Conservation (phyloP, 106 monocot genomes). For the Chionographis japonica region DNA sequence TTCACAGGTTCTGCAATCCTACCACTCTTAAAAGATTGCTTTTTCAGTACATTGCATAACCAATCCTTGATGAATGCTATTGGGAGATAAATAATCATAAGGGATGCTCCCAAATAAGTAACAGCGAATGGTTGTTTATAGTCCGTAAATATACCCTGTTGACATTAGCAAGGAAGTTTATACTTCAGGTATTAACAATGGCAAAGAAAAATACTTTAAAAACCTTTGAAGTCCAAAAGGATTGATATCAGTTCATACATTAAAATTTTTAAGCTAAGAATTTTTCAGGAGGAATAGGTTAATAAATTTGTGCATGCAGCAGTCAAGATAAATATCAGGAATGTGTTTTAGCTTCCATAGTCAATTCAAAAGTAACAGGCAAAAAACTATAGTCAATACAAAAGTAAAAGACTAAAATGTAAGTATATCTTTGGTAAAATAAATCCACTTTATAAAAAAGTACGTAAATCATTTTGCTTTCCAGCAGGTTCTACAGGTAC, state of each 20-base stretch:
- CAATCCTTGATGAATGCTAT: slow-evolving; percentile 86
- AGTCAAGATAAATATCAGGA: too few relatives aligned
- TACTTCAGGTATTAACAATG: not conserved
- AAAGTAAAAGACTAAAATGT: too few relatives aligned
- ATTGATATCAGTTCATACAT: not conserved
- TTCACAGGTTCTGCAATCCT: slow-evolving; percentile 25
- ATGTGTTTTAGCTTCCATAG: too few relatives aligned
- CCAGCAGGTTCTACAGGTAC: too few relatives aligned
- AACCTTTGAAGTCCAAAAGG: not conserved
- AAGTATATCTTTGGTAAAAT: too few relatives aligned
- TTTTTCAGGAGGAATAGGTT: too few relatives aligned
- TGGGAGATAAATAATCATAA: slow-evolving; percentile 94
- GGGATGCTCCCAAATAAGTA: slow-evolving; percentile 95
- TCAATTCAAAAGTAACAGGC: too few relatives aligned
- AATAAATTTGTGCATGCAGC: too few relatives aligned
- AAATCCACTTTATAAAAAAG: not conserved
- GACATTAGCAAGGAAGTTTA: slow-evolving; percentile 5
- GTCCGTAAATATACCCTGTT: slow-evolving; percentile 90
- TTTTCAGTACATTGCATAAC: slow-evolving; percentile 51
- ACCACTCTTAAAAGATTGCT: slow-evolving; percentile 18
- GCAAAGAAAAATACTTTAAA: too few relatives aligned
- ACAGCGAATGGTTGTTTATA: slow-evolving; percentile 96
- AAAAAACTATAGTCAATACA: too few relatives aligned
- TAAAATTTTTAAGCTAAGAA: not conserved
- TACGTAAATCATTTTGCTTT: not conserved